Evolutionary conservation across 495 filamentous ascomycete genomes (phyloP), one percentile per base, ranked within the genome.

Genomic region (Geoglossum glabrum): DNA sequence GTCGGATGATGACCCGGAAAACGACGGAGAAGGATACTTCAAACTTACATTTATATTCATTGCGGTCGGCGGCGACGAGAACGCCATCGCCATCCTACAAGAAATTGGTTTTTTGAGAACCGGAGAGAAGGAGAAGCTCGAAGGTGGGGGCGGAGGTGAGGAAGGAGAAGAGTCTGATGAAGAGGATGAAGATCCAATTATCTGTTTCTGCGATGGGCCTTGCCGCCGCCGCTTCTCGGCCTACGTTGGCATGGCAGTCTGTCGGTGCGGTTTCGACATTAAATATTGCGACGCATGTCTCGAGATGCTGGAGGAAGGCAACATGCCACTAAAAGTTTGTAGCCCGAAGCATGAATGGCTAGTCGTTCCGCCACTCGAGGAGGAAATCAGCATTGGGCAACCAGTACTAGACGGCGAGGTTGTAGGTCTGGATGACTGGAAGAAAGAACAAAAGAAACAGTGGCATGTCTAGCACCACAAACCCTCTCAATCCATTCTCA

Each of bases 1-100:
- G 8, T 59, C 57, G 9, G 57, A 59, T 30, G 57, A 56, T 25
- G 57, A 59, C 40, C 57, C 57, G 25, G 45, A 38, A 34, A 59
- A 59, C 43, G 57, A 59, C 19, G n/a, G 17, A 8, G 25, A 33
- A 1, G 57, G 46, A 17, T 43, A 8, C 11, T 15, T 40, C 11
- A 40, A 40, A 7, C 36, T 40, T 40, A 15, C 10, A 15, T 15
- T 40, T 8, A 15, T 40, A 40, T 40, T 40, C 36, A 7, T 40
- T 15, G 36, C 36, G 5, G 36, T 15, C 11, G 36, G 36, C 17
- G 36, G 17, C 11, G 36, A 40, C 36, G 17, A 40, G 13, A 40
- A 40, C 13, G 36, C 36, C 11, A 15, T 40, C 36, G 36, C 36
- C 36, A 40, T 40, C 10, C 17, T 40, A 3, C 36, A 40, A 40